Percentiles rank a stretch among this genome's conserved stretches.
Evolutionary conservation across 2,329 filamentous ascomycete genomes (phyloP).

Genomic region (Claviceps purpurea): DNA sequence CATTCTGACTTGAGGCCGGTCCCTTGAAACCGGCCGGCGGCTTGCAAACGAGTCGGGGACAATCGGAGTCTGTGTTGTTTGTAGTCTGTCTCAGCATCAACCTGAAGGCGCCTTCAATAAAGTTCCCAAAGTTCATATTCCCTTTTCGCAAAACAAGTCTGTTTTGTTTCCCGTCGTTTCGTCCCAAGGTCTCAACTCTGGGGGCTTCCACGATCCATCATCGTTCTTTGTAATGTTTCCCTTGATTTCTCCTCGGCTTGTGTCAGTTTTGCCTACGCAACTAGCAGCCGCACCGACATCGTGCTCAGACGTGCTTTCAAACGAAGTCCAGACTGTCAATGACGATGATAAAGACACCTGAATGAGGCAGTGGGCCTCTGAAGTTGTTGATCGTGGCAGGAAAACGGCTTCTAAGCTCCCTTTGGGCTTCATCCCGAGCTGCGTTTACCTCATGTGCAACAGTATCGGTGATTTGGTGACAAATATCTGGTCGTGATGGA

Average conservation of each 20-base stretch:
- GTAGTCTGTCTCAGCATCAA: not conserved
- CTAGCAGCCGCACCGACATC: not conserved
- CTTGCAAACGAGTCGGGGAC: not conserved
- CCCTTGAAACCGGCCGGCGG: conserved; percentile 43
- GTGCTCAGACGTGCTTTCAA: not conserved
- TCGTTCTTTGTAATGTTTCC: not conserved
- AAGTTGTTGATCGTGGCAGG: too few species aligned
- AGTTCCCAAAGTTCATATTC: conserved; percentile 5
- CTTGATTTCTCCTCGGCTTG: not conserved
- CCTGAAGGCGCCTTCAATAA: not conserved
- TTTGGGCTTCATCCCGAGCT: too few species aligned
- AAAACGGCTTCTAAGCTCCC: too few species aligned
- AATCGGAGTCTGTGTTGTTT: not conserved
- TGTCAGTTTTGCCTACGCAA: not conserved
- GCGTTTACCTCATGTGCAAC: not conserved
- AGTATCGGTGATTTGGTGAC: not conserved
- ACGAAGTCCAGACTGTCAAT: not conserved
- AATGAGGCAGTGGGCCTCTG: not conserved
- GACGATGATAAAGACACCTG: not conserved
- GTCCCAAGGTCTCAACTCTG: not conserved
- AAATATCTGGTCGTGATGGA: not conserved
- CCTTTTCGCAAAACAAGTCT: conserved; percentile 8
- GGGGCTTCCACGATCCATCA: not conserved
- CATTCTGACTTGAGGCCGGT: conserved; percentile 5
- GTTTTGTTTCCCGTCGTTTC: conserved; percentile 6